Conservation (phyloP, 495 filamentous ascomycete species). For the Neohortaea acidophila region DNA sequence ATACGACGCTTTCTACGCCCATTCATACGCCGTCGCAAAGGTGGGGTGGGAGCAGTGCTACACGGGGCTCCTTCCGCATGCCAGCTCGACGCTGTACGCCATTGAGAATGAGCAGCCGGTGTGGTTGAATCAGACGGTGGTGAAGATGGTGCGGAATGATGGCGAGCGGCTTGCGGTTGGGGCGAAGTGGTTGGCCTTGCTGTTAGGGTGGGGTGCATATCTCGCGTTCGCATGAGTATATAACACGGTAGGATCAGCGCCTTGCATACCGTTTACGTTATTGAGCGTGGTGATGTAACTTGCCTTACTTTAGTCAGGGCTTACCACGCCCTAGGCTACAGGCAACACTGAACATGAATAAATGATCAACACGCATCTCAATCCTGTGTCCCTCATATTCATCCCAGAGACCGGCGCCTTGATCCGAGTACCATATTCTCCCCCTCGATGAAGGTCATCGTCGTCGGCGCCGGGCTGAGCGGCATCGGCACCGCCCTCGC, state of each 20-base stretch:
- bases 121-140: conserved; percentile 1
- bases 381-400: too few relatives aligned
- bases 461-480: conserved; percentile 38
- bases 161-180: neutral
- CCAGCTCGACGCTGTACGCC: neutral
- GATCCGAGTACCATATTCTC: too few relatives aligned
- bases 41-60: conserved; percentile 2
- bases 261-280: too few relatives aligned
- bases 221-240: too few relatives aligned
- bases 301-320: too few relatives aligned
- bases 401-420: too few relatives aligned
- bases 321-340: too few relatives aligned
- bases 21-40: neutral
- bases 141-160: neutral
- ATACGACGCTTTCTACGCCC: conserved; percentile 42
- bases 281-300: too few relatives aligned
- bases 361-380: too few relatives aligned
- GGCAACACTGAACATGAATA: too few relatives aligned
- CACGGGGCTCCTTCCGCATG: neutral
- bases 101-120: conserved; percentile 2
- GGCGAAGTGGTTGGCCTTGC: neutral
- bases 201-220: too few relatives aligned
- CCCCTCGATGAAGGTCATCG: conserved; percentile 45
- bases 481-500: conserved; percentile 36
- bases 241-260: too few relatives aligned